Evolutionary conservation across 176 grass and related monocot species (phyloP), one percentile per base, ranked within the genome.

Genomic region (Zea luxurians): DNA sequence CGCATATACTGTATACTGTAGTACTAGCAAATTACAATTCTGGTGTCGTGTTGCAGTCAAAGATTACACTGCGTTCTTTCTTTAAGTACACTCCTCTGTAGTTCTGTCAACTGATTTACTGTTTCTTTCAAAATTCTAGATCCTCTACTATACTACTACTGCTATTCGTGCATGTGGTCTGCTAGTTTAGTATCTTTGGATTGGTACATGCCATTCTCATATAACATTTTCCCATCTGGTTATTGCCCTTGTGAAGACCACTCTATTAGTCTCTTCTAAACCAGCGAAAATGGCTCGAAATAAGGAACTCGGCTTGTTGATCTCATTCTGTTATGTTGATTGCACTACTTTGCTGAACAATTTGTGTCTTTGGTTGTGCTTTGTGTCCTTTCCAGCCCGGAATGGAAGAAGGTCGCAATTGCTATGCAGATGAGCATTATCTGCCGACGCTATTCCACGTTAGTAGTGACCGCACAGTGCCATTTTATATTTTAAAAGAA

Each of bases 401-500:
- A 73, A 86, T 80, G 76, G 77, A 85, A 66, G 93, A 97, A 76
- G 93, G 90, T 49, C 87, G 90, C 69, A 92, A 97, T 83, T 97
- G 93, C 69, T 92, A 92, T 90, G 68, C 93, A 77, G 93, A 97
- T 66, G 93, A 97, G 73, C 93, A 97, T 97, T 97, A 97, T 80
- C 67, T 97, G 4, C 93, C 83, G 13, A 92, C 90, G 17, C 61
- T 88, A 52, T 97, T 97, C 82, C 66, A 86, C 66, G 93, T 97
- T 44, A 9, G 76, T 79, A 60, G 66, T 59, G 20, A 73, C 60
- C 48, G 15, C 10, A 80, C 5, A 61, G 64, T 65, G 40, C 1
- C 8, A 7, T 37, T 73, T 54, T 34, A 21, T 36, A 66, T 48
- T n/a, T 71, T 54, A 10, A 76, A 64, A 82, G 15, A 8, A n/a